phyloP scores from a whole-genome alignment of 1,139 yeast genomes.

The Arxiozyma telluris region DNA sequence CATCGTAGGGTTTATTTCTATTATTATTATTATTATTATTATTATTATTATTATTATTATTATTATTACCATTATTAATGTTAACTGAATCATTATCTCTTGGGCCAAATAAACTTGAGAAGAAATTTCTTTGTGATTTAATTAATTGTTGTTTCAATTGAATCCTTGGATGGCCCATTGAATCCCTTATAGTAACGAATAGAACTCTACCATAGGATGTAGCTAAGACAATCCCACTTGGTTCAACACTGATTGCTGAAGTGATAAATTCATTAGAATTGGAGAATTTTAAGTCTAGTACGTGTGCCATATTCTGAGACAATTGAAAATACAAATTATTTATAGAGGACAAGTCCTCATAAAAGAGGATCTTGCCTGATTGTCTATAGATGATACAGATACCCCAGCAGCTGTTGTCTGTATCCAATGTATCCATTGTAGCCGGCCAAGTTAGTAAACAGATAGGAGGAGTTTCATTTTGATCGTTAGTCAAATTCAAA shows the following conservation, averaged over 20 bases:
- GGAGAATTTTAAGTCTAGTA: constrained; percentile 32
- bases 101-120: constrained; percentile 20
- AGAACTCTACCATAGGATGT: constrained; percentile 64
- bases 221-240: constrained; percentile 63
- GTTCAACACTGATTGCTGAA: constrained; percentile 55
- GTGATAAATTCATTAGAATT: constrained; percentile 48
- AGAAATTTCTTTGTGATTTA: constrained; percentile 30
- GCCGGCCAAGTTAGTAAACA: constrained; percentile 62
- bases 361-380: constrained; percentile 44
- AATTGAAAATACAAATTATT: constrained; percentile 32
- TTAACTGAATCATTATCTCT: background rate
- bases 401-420: constrained; percentile 39
- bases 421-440: constrained; percentile 42
- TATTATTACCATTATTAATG: constrained; percentile 4
- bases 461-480: constrained; percentile 37
- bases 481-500: constrained; percentile 9
- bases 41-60: too few species aligned
- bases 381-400: constrained; percentile 21
- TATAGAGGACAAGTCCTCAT: constrained; percentile 34
- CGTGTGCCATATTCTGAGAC: constrained; percentile 27
- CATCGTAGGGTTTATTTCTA: constrained; percentile 33
- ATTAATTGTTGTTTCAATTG: constrained; percentile 26
- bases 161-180: constrained; percentile 53
- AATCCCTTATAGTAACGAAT: constrained; percentile 56
- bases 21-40: constrained; percentile 5